Conservation (phyloP, 148 eudicot genomes). For the Chenopodium quinoa region DNA sequence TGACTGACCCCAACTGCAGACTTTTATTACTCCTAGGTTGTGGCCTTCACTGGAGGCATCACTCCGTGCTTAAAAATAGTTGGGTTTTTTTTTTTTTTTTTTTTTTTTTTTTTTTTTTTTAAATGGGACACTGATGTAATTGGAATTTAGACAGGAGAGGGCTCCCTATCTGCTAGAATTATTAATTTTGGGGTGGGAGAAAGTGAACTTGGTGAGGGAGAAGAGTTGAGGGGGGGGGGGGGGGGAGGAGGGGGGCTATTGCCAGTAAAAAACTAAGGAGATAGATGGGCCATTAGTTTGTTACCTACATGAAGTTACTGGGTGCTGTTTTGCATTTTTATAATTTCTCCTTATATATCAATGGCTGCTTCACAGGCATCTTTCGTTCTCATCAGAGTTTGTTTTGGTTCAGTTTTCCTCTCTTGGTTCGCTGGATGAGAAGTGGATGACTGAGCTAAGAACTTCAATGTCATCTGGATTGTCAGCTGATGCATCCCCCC, state of each 20-base stretch:
- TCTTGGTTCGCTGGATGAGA: constrained; percentile 95
- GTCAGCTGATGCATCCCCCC: constrained; percentile 58
- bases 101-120: too few relatives aligned
- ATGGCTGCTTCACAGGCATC: neutral
- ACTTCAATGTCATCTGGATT: constrained; percentile 82
- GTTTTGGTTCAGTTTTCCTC: constrained; percentile 74
- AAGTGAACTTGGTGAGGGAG: too few relatives aligned
- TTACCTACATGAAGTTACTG: neutral
- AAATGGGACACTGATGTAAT: too few relatives aligned
- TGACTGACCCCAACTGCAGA: neutral
- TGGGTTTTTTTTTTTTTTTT: too few relatives aligned
- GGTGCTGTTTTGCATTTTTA: neutral
- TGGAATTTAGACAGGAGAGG: too few relatives aligned
- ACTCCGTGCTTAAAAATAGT: too few relatives aligned
- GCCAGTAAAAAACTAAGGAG: too few relatives aligned
- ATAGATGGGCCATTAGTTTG: neutral
- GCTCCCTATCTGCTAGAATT: too few relatives aligned
- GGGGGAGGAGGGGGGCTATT: too few relatives aligned
- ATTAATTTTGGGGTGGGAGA: too few relatives aligned
- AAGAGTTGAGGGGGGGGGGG: too few relatives aligned
- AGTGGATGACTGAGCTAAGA: constrained; percentile 94
- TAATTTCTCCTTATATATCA: neutral
- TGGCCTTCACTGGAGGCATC: too few relatives aligned
- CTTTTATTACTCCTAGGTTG: neutral
- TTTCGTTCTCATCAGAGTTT: constrained; percentile 17